phyloP scores from a whole-genome alignment of 2,329 filamentous ascomycete species.

The Reticulascus tulasneorum region DNA sequence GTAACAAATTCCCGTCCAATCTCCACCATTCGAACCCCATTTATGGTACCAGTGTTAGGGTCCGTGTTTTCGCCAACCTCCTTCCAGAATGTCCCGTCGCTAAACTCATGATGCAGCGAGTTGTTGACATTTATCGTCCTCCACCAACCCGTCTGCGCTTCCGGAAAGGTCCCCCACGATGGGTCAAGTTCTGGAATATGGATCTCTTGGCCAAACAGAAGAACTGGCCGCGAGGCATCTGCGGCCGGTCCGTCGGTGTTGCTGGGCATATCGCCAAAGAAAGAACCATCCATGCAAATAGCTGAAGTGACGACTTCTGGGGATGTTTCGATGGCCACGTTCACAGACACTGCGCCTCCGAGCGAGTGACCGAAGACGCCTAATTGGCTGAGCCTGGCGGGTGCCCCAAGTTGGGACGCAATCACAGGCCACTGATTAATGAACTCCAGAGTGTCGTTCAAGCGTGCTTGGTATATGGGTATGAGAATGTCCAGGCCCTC shows the following conservation, averaged over 20 bases:
- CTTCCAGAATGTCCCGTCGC: slow-evolving; percentile 12
- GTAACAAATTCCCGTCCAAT: slow-evolving; percentile 6
- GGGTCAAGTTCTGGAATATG: slow-evolving; percentile 13
- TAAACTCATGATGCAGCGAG: slow-evolving; percentile 8
- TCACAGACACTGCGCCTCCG: slow-evolving; percentile 17
- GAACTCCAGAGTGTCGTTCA: too few relatives aligned
- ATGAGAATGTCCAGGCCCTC: slow-evolving; percentile 13
- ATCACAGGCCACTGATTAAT: slow-evolving; percentile 15
- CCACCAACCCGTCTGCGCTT: slow-evolving; percentile 12
- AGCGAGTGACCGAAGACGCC: slow-evolving; percentile 19
- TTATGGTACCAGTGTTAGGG: slow-evolving; percentile 10
- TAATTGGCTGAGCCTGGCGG: slow-evolving; percentile 14
- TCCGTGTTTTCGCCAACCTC: too few relatives aligned
- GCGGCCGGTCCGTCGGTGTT: slow-evolving; percentile 15
- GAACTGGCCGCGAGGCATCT: slow-evolving; percentile 16
- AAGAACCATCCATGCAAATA: slow-evolving; percentile 19
- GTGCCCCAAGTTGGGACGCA: slow-evolving; percentile 7
- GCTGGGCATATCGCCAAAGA: slow-evolving; percentile 5
- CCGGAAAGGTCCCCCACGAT: slow-evolving; percentile 7
- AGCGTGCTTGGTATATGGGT: slow-evolving; percentile 15
- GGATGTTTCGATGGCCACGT: slow-evolving; percentile 10
- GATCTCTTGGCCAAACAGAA: slow-evolving; percentile 16
- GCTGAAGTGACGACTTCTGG: slow-evolving; percentile 12
- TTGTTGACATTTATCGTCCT: slow-evolving; percentile 7
- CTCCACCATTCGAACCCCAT: slow-evolving; percentile 9